phyloP scores from a whole-genome alignment of 192 early-diverging fungal genomes.

The Allomyces javanicus region DNA sequence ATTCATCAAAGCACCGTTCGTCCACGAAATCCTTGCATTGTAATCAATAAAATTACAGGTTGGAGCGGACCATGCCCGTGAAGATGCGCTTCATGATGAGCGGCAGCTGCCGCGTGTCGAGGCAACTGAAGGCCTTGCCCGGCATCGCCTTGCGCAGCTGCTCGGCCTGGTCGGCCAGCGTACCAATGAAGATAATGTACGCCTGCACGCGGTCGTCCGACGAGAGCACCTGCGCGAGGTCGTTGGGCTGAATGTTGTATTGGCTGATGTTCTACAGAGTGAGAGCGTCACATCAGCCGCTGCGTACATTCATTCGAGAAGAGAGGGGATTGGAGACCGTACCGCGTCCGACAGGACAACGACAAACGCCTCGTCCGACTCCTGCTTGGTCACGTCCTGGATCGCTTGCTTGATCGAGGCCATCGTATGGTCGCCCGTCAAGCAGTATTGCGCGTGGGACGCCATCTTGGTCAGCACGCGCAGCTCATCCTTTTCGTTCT shows the following conservation, averaged over 20 bases:
- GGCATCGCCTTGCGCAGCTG: conserved; percentile 6
- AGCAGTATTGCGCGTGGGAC: conserved; percentile 61
- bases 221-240: conserved; percentile 41
- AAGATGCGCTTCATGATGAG: conserved; percentile 14
- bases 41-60: too few relatives aligned
- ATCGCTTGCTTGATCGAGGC: conserved; percentile 40
- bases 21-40: too few relatives aligned
- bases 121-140: conserved; percentile 16
- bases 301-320: too few relatives aligned
- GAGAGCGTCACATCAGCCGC: too few relatives aligned
- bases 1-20: too few relatives aligned
- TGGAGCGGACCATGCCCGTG: too few relatives aligned
- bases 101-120: conserved; percentile 19
- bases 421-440: conserved; percentile 56
- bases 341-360: conserved; percentile 53
- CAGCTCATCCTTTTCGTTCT: conserved; percentile 55
- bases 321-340: too few relatives aligned
- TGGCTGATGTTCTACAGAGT: conserved; percentile 33
- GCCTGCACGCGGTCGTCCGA: conserved; percentile 49
- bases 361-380: conserved; percentile 62
- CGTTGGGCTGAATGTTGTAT: conserved; percentile 54
- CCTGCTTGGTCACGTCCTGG: conserved; percentile 45
- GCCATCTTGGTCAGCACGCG: conserved; percentile 48
- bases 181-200: conserved; percentile 63
- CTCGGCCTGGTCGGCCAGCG: conserved; percentile 50